These are phyloP conservation scores for Calophaca sinica DNA, from an alignment of 306 rosid genomes.

Conservation along the genomic window DNA sequence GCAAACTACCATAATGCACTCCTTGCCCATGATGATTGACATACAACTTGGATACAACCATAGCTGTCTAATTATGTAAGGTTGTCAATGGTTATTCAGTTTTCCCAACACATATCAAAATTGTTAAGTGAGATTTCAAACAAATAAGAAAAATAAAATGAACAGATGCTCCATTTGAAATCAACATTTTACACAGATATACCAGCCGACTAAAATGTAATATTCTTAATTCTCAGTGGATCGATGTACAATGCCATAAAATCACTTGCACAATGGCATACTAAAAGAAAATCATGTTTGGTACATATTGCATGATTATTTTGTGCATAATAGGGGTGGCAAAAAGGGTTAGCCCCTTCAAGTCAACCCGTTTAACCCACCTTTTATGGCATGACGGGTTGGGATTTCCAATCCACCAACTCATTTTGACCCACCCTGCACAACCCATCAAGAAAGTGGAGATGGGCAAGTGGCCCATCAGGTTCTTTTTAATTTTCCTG, in stretches of 20 bases:
- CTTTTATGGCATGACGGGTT: too few species aligned
- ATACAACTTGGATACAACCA: conserved; percentile 10
- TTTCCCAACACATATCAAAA: conserved; percentile 1
- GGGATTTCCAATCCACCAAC: too few species aligned
- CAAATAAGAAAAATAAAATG: not conserved
- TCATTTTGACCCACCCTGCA: too few species aligned
- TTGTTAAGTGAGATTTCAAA: not conserved
- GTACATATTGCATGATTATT: too few species aligned
- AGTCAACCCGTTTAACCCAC: too few species aligned
- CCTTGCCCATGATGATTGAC: not conserved
- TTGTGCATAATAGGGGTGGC: too few species aligned
- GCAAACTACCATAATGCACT: not conserved
- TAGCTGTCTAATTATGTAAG: conserved; percentile 4
- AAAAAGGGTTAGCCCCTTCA: too few species aligned
- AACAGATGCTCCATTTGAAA: not conserved
- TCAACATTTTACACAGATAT: not conserved
- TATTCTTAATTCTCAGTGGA: not conserved
- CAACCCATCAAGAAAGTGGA: too few species aligned
- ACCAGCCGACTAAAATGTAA: not conserved
- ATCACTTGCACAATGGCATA: not conserved
- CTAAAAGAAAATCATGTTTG: too few species aligned
- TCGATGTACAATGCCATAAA: not conserved
- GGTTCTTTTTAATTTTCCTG: too few species aligned
- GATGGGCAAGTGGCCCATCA: too few species aligned
- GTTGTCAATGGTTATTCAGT: too few species aligned